Conservation (phyloP, 164 flowering plant species). For the Magnolia kwangsiensis region DNA sequence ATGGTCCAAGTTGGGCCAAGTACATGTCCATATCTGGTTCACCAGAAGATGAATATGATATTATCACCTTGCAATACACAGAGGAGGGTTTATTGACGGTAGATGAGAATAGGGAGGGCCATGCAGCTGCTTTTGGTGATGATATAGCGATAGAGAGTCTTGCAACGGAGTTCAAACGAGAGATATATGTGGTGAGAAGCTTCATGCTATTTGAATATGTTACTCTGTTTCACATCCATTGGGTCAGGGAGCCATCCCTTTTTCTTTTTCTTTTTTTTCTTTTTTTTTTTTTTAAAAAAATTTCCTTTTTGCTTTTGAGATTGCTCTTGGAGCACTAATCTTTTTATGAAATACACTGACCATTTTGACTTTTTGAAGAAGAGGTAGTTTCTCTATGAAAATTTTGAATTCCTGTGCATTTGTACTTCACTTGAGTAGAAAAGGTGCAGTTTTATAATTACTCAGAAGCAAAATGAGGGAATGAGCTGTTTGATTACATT, state of each 20-base stretch:
- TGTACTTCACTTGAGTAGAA: too few species aligned
- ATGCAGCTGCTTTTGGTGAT: conserved; percentile 93
- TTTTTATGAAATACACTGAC: too few species aligned
- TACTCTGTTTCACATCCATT: not conserved
- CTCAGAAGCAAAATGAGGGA: not conserved
- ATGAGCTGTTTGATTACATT: not conserved
- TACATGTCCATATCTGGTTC: conserved; percentile 91
- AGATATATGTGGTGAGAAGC: conserved; percentile 77
- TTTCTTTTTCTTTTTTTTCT: not conserved
- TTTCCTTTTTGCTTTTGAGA: not conserved
- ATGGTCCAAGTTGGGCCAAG: conserved; percentile 82
- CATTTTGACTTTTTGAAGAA: too few species aligned
- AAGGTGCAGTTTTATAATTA: too few species aligned
- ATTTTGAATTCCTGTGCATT: not conserved
- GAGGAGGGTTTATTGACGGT: conserved; percentile 86
- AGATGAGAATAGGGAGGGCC: conserved; percentile 84
- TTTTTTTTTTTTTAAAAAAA: not conserved
- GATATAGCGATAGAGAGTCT: conserved; percentile 88
- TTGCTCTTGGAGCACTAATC: not conserved
- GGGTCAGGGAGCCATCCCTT: not conserved
- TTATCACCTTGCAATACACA: conserved; percentile 82
- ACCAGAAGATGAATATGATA: conserved; percentile 72
- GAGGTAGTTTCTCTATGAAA: too few species aligned
- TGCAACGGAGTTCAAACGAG: conserved; percentile 89
- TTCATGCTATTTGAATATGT: not conserved